Base-by-base conservation (phyloP, 306 rosid genomes). In the Fagus crenata region DNA sequence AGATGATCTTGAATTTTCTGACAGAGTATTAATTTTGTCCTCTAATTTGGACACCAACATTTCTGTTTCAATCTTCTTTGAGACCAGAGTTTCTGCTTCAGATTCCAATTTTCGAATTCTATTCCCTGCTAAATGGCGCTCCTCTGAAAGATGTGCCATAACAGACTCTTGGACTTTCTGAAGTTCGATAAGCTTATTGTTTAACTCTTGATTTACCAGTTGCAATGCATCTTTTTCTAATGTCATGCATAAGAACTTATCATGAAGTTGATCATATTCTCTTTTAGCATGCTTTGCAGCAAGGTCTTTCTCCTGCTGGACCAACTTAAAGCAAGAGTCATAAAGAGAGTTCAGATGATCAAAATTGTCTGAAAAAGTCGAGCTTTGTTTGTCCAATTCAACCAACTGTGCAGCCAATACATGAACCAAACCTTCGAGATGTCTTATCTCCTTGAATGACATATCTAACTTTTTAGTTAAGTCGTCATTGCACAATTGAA, bases 51-150 rank as follows among this genome's bases (percentile, higher is more conserved):
- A 89, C 75, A 92, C 86, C 64, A 86, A 80, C 61, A 71, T 56
- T 75, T 92, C 93, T 80, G 96, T 78, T 79, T 86, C 92, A 61
- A 61, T 81, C 88, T 89, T 95, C 81, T 88, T 84, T 69, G 90
- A 81, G 77, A 85, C 83, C 77, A 88, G 83, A 81, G 71, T 81
- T 84, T 92, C 86, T 54, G 84, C 86, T 83, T 95, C 97, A 71
- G 84, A 88, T 83, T 87, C 92, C 87, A 95, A 85, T 61, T 55
- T 74, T 79, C 80, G 85, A 78, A 90, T 92, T 83, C 82, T 88
- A 87, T 89, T 89, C 28, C 87, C 84, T 43, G 91, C 83, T 82
- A 80, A 78, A 73, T 40, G 84, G 73, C 84, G 64, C 49, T 88
- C 86, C 86, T 83, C 89, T 75, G 83, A 77, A 83, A 83, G 88